phyloP scores from a whole-genome alignment of 768 basidiomycete species.

The Phaeotremella skinneri region DNA sequence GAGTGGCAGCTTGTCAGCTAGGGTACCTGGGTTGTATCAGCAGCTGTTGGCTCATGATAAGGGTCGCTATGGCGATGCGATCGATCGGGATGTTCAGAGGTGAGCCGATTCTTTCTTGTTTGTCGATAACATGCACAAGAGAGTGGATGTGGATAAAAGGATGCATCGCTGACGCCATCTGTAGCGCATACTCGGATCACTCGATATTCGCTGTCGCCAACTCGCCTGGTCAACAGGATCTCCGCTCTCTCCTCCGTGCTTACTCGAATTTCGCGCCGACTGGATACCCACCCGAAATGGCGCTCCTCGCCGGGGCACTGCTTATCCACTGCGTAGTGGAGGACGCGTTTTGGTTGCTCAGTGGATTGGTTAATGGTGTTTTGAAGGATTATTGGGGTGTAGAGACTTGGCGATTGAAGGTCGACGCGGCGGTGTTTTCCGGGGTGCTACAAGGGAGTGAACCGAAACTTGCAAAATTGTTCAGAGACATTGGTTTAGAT shows the following conservation, averaged over 20 bases:
- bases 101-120: conserved; percentile 20
- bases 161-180: not conserved
- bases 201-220: conserved; percentile 32
- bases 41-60: conserved; percentile 42
- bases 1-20: conserved; percentile 27
- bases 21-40: conserved; percentile 38
- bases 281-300: conserved; percentile 37
- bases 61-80: conserved; percentile 26
- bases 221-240: conserved; percentile 36
- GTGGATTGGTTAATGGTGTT: conserved; percentile 38
- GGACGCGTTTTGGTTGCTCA: conserved; percentile 46
- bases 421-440: conserved; percentile 38
- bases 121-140: too few relatives aligned
- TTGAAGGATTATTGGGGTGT: conserved; percentile 34
- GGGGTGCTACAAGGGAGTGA: conserved; percentile 36
- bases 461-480: conserved; percentile 29
- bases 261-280: conserved; percentile 36
- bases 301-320: conserved; percentile 36
- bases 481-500: conserved; percentile 31
- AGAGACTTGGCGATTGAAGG: conserved; percentile 25
- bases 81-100: conserved; percentile 36
- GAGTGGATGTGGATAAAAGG: too few relatives aligned
- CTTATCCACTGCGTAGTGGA: conserved; percentile 48
- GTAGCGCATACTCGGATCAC: conserved; percentile 39
- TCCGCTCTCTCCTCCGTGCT: conserved; percentile 38